Base-by-base conservation (phyloP, 2,329 filamentous ascomycete species). In the Knufia petricola region DNA sequence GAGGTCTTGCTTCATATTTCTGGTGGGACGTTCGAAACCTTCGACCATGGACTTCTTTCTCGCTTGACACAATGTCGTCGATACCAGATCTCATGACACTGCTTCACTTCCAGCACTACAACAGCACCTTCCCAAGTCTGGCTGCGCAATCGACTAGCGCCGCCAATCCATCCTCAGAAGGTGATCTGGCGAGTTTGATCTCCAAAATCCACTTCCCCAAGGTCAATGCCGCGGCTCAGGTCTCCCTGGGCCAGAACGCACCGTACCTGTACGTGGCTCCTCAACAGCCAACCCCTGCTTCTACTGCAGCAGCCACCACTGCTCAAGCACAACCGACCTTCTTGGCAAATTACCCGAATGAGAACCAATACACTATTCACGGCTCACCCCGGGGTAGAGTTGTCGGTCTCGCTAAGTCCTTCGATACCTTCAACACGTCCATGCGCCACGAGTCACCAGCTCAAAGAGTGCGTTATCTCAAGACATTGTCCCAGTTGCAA, bases 21-120 rank as follows among this genome's bases (percentile, higher is more conserved):
- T 96, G 90, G 90, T 95, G 87, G 85, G 90, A 96, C 61, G 77
- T 94, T 50, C 85, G 90, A 58, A 90, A 94, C 63, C 74, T 95
- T 56, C 81, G 86, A 54, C 77, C 81, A 53, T 95, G 90, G 90
- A 77, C 77, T 45, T 77, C 79, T 58, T 95, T 95, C 76, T 86
- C 79, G 55, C 71, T 85, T 9, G 66, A 74, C 47, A 80, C 82
- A 50, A 82, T 95, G 63, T 75, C 83, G 56, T 72, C 78, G 4
- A 79, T 94, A 39, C 84, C 84, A 1, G 81, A 81, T 26, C 81
- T 92, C 20, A 75, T 82, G 4, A 73, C 78, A 19, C 78, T 94
- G 19, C 79, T 95, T 50, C 79, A 79, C 57, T 81, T 84, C 57
- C 75, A 82, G 3, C 74, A 90, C 23, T 74, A 81, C 0, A 67